Evolutionary conservation across 371 early-diverging fungal species (phyloP).

Genomic region (Synchytrium microbalum): DNA sequence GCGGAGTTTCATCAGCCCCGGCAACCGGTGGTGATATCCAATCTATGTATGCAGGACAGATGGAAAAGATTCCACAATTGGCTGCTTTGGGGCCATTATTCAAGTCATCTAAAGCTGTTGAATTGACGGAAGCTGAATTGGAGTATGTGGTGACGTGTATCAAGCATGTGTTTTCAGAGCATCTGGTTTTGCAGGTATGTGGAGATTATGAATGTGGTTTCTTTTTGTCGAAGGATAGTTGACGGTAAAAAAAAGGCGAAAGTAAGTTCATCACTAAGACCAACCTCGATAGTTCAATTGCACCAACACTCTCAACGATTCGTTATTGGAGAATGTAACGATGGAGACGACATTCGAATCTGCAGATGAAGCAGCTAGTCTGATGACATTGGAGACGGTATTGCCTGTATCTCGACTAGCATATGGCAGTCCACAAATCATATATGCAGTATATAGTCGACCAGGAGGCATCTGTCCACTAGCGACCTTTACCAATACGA

Average conservation of each 20-base stretch:
- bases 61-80: conserved; percentile 75
- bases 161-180: conserved; percentile 85
- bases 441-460: conserved; percentile 62
- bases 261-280: neutral
- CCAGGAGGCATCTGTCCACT: conserved; percentile 27
- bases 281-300: conserved; percentile 60
- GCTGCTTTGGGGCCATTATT: conserved; percentile 74
- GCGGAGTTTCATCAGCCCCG: conserved; percentile 12
- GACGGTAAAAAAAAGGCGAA: neutral
- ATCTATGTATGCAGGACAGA: conserved; percentile 60
- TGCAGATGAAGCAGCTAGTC: conserved; percentile 46
- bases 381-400: conserved; percentile 37
- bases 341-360: conserved; percentile 60
- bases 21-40: conserved; percentile 17
- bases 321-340: conserved; percentile 80
- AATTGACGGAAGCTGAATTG: conserved; percentile 88
- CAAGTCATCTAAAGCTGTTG: conserved; percentile 68
- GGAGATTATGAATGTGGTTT: conserved; percentile 1
- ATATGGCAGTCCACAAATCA: conserved; percentile 68
- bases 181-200: conserved; percentile 84
- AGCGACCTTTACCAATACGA: conserved; percentile 76
- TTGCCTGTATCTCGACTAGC: conserved; percentile 63
- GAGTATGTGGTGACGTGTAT: conserved; percentile 88
- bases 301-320: conserved; percentile 89
- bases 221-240: neutral